Conservation (phyloP, 768 basidiomycete genomes). For the Boletellus emodensis region DNA sequence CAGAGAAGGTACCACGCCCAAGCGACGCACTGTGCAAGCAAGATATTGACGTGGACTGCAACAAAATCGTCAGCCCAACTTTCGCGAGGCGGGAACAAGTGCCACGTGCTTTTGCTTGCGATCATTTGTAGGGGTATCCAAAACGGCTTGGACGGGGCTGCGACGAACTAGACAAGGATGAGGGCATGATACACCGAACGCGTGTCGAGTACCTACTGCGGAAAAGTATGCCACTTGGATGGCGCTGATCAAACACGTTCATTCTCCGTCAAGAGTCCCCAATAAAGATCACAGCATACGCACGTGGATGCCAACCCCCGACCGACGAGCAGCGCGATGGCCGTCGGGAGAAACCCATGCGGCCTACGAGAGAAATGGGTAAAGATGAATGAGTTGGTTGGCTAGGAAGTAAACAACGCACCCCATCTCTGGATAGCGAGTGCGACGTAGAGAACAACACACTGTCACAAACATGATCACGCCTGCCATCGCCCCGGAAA, state of each 20-base stretch:
- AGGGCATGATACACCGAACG: neutral
- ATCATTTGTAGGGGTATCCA: slow-evolving; percentile 31
- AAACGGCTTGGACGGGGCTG: slow-evolving; percentile 14
- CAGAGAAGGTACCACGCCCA: neutral
- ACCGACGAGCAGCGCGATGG: slow-evolving; percentile 3
- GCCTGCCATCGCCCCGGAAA: slow-evolving; percentile 6
- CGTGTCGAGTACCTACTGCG: slow-evolving; percentile 15
- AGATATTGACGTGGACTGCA: slow-evolving; percentile 27
- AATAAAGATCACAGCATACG: slow-evolving; percentile 3
- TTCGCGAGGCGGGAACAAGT: neutral
- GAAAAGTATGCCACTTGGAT: slow-evolving; percentile 16
- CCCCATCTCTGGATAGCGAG: slow-evolving; percentile 15
- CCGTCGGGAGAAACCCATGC: neutral
- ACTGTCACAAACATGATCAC: slow-evolving; percentile 13
- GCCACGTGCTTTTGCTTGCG: slow-evolving; percentile 19
- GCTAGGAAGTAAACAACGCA: slow-evolving; percentile 5
- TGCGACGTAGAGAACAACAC: slow-evolving; percentile 18
- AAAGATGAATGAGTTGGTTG: neutral
- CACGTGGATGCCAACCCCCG: slow-evolving; percentile 26
- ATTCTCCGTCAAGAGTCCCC: neutral
- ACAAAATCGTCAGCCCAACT: too few species aligned
- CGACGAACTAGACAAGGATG: slow-evolving; percentile 20
- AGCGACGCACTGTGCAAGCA: slow-evolving; percentile 24
- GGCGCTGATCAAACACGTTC: slow-evolving; percentile 6
- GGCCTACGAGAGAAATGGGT: slow-evolving; percentile 10